Conservation (phyloP, 2,329 filamentous ascomycete genomes). For the Scytalidium sp. region DNA sequence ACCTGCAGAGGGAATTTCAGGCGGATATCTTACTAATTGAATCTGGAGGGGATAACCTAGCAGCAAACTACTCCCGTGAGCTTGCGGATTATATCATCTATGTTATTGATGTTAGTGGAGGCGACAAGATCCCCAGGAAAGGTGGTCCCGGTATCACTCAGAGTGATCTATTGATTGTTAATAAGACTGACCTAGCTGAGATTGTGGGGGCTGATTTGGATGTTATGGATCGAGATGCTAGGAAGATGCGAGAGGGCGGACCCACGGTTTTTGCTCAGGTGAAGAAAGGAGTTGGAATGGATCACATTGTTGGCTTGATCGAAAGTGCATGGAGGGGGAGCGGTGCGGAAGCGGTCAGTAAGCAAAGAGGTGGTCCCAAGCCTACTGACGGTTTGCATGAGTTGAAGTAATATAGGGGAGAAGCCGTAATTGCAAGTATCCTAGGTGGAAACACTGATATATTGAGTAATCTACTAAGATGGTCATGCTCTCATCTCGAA, state of each 20-base stretch:
- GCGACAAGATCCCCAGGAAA: constrained; percentile 95
- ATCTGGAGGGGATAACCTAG: constrained; percentile 92
- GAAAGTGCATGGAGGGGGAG: constrained; percentile 90
- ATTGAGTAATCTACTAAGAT: not conserved
- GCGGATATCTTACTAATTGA: constrained; percentile 91
- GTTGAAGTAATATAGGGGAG: constrained; percentile 30
- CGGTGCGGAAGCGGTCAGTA: constrained; percentile 66
- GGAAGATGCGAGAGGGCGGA: constrained; percentile 92
- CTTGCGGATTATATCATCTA: constrained; percentile 98
- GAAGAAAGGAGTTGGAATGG: constrained; percentile 83
- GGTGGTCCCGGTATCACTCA: constrained; percentile 97
- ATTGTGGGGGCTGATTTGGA: constrained; percentile 83
- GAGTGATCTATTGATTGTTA: constrained; percentile 88
- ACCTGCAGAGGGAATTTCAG: constrained; percentile 75
- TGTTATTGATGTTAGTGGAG: constrained; percentile 94
- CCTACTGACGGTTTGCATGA: constrained; percentile 54
- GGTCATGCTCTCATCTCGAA: not conserved
- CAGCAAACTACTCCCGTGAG: constrained; percentile 93
- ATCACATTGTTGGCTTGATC: constrained; percentile 85
- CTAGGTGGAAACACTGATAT: not conserved
- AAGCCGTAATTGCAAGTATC: not conserved
- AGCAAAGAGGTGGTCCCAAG: constrained; percentile 52
- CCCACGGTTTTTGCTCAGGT: constrained; percentile 96
- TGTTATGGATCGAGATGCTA: constrained; percentile 93
- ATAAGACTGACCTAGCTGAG: constrained; percentile 94